phyloP scores from a whole-genome alignment of 1,284 basidiomycete genomes.

The Cryptococcus hybrid region DNA sequence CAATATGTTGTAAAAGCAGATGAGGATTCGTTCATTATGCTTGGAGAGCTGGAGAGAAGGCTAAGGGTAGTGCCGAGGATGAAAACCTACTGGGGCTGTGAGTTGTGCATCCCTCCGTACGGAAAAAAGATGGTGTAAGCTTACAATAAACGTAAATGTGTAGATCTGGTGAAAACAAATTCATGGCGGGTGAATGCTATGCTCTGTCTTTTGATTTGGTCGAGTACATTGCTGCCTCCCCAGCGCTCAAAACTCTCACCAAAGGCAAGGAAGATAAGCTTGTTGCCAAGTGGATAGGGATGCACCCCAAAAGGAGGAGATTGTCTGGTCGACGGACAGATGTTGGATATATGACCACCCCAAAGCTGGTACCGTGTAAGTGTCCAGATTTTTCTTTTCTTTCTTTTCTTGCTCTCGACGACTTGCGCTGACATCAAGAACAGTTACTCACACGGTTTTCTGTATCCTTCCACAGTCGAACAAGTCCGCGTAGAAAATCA shows the following conservation, averaged over 20 bases:
- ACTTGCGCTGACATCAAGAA: neutral
- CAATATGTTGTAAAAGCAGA: constrained; percentile 91
- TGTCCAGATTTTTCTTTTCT: constrained; percentile 18
- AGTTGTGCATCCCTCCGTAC: constrained; percentile 23
- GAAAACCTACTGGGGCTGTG: constrained; percentile 85
- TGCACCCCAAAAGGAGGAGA: constrained; percentile 64
- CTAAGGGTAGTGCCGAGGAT: constrained; percentile 69
- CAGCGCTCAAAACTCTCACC: constrained; percentile 64
- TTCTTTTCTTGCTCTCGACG: neutral
- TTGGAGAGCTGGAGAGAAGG: constrained; percentile 85
- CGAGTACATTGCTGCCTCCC: constrained; percentile 78
- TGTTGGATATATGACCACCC: constrained; percentile 99
- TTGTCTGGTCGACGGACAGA: constrained; percentile 86
- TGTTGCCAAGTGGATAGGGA: constrained; percentile 84
- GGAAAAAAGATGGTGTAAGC: neutral
- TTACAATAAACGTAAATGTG: neutral
- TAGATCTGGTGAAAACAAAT: constrained; percentile 80
- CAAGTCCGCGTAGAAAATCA: constrained; percentile 57
- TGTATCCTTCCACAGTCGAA: constrained; percentile 88
- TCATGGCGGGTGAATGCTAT: constrained; percentile 97
- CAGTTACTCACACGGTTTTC: constrained; percentile 90
- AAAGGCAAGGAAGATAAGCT: constrained; percentile 93
- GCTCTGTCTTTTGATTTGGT: constrained; percentile 86
- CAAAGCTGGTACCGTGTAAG: constrained; percentile 82
- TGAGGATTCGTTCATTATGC: constrained; percentile 91